Conservation (phyloP, 108 stramenopile species). For the Conticribra weissflogii region DNA sequence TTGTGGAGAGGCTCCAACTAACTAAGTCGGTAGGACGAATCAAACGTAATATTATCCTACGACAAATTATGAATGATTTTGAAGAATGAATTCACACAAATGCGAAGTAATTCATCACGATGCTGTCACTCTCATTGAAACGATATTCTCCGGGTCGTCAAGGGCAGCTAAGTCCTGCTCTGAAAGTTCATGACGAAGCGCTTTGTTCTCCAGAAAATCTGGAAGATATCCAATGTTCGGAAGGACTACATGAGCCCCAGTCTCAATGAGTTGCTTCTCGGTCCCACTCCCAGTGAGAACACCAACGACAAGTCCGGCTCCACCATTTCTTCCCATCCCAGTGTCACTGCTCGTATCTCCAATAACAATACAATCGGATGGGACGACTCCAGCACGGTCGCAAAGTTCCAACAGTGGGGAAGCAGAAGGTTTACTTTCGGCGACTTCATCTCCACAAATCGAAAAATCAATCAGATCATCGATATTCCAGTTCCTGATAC, state of each 20-base stretch:
- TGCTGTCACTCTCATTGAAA: too few species aligned
- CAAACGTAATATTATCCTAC: too few species aligned
- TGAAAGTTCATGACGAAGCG: too few species aligned
- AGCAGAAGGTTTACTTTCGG: slow-evolving; percentile 48
- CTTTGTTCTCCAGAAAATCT: slow-evolving; percentile 28
- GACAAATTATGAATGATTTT: too few species aligned
- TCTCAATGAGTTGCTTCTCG: slow-evolving; percentile 44
- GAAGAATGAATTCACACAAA: too few species aligned
- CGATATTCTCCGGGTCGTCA: too few species aligned
- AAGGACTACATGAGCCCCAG: slow-evolving; percentile 55
- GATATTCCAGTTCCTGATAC: slow-evolving; percentile 52
- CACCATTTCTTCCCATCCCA: slow-evolving; percentile 48
- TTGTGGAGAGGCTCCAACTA: too few species aligned
- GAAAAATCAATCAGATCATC: slow-evolving; percentile 41
- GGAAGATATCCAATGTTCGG: slow-evolving; percentile 44
- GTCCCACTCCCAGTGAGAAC: slow-evolving; percentile 66
- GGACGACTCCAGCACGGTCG: slow-evolving; percentile 21
- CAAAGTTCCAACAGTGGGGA: slow-evolving; percentile 51
- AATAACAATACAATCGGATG: slow-evolving; percentile 57
- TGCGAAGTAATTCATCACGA: too few species aligned
- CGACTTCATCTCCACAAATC: slow-evolving; percentile 62
- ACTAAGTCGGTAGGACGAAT: too few species aligned
- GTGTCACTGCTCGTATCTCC: slow-evolving; percentile 65
- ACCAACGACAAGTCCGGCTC: slow-evolving; percentile 56
- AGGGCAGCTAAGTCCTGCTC: too few species aligned